These are phyloP conservation scores for Penicillium sp. DNA, from an alignment of 2,329 filamentous ascomycete species.

Conservation along the genomic window DNA sequence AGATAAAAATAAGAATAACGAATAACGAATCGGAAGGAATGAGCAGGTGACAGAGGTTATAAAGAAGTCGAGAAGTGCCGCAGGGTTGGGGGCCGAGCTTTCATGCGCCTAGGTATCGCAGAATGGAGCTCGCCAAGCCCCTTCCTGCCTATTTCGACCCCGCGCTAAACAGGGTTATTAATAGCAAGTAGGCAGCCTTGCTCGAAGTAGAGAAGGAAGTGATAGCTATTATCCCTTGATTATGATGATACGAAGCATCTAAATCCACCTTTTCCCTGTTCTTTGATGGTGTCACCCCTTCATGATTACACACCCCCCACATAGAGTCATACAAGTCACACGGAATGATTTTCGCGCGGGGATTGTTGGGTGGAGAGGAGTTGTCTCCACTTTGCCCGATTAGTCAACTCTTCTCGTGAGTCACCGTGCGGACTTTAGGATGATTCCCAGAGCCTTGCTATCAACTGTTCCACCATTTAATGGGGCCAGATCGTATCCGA, in stretches of 20 bases:
- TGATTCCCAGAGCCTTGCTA: not conserved
- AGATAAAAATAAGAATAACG: not conserved
- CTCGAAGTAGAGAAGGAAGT: not conserved
- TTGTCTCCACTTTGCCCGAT: conserved; percentile 13
- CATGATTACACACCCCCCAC: not conserved
- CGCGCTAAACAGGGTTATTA: conserved; percentile 19
- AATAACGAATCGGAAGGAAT: conserved; percentile 1
- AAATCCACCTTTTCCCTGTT: not conserved
- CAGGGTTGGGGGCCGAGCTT: conserved; percentile 9
- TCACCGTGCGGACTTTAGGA: conserved; percentile 5
- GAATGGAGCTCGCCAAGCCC: conserved; percentile 17
- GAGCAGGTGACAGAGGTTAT: conserved; percentile 1
- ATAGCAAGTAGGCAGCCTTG: conserved; percentile 4
- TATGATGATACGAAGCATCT: not conserved
- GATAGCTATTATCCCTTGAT: not conserved
- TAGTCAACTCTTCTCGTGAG: conserved; percentile 9
- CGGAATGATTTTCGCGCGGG: conserved; percentile 3
- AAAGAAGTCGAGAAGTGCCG: not conserved
- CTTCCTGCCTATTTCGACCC: conserved; percentile 17
- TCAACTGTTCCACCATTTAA: not conserved
- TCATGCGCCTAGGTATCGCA: conserved; percentile 18
- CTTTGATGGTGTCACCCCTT: not conserved
- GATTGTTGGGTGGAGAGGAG: not conserved
- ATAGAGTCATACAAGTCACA: not conserved
- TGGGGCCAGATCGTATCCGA: not conserved